Conservation (phyloP, 495 filamentous ascomycete genomes). For the Haplographium delicatum region DNA sequence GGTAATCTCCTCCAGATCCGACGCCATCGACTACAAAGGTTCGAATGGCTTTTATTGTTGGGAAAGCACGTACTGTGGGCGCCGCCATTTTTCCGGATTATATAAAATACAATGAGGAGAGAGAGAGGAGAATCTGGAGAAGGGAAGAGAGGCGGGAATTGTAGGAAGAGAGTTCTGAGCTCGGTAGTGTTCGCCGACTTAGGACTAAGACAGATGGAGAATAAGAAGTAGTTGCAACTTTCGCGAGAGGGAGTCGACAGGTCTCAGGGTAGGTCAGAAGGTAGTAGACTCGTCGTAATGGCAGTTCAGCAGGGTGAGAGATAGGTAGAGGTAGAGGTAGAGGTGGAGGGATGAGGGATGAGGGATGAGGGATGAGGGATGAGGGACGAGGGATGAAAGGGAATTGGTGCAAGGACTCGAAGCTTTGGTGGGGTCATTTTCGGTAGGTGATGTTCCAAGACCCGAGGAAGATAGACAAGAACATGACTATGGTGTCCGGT, state of each 20-base stretch:
- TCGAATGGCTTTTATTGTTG: constrained; percentile 71
- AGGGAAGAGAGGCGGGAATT: not conserved
- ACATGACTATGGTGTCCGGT: no score
- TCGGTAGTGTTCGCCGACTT: no score
- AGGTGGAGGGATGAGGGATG: no score
- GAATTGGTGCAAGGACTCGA: not conserved
- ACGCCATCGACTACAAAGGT: constrained; percentile 82
- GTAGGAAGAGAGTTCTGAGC: not conserved
- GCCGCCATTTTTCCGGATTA: constrained; percentile 29
- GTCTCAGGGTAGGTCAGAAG: no score
- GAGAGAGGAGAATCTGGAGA: not conserved
- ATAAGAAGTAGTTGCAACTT: no score
- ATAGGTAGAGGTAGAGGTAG: no score
- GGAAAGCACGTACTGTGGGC: constrained; percentile 43
- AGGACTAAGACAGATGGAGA: no score
- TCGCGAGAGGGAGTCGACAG: no score
- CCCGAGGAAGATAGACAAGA: constrained; percentile 5
- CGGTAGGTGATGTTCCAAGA: constrained; percentile 7
- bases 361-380: not conserved
- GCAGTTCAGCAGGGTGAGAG: no score
- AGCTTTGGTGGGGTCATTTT: constrained; percentile 20
- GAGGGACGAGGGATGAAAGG: not conserved
- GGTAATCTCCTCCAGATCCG: constrained; percentile 84
- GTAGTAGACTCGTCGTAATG: no score
- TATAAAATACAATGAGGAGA: not conserved